phyloP scores from a whole-genome alignment of 345 rosid species.

The Hevea brasiliensis region DNA sequence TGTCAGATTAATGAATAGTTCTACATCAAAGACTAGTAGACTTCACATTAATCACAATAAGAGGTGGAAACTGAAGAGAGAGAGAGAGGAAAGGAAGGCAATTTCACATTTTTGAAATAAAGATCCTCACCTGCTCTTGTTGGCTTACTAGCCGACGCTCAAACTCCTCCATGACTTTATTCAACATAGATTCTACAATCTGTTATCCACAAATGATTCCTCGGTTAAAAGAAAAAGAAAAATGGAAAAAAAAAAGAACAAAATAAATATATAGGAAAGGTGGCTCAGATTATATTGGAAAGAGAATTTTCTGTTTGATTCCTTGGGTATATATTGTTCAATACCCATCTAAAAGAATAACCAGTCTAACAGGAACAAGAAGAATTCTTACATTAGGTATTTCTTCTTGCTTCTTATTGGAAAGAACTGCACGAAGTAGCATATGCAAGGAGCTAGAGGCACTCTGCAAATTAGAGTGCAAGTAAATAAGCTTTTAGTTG shows the following conservation, averaged over 20 bases:
- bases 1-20: slow-evolving; percentile 23
- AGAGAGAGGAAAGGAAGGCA: not conserved
- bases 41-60: not conserved
- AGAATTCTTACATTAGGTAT: slow-evolving; percentile 29
- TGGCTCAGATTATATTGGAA: not conserved
- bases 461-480: slow-evolving; percentile 14
- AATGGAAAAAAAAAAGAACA: no score
- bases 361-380: not conserved
- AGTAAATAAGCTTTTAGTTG: not conserved
- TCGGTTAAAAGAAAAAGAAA: no score
- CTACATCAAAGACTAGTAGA: no score
- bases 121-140: slow-evolving; percentile 28
- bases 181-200: slow-evolving; percentile 37
- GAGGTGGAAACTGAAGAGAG: not conserved
- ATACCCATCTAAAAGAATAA: not conserved
- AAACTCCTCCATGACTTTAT: slow-evolving; percentile 32
- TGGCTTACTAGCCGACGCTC: slow-evolving; percentile 22
- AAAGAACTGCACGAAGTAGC: slow-evolving; percentile 29
- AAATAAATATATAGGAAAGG: not conserved
- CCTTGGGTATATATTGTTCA: not conserved
- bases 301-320: not conserved
- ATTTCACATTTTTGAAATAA: not conserved
- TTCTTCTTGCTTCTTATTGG: slow-evolving; percentile 33
- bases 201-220: not conserved
- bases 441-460: slow-evolving; percentile 23